Conservation (phyloP, 2,329 filamentous ascomycete genomes). For the Ascochyta clinopodiicola region DNA sequence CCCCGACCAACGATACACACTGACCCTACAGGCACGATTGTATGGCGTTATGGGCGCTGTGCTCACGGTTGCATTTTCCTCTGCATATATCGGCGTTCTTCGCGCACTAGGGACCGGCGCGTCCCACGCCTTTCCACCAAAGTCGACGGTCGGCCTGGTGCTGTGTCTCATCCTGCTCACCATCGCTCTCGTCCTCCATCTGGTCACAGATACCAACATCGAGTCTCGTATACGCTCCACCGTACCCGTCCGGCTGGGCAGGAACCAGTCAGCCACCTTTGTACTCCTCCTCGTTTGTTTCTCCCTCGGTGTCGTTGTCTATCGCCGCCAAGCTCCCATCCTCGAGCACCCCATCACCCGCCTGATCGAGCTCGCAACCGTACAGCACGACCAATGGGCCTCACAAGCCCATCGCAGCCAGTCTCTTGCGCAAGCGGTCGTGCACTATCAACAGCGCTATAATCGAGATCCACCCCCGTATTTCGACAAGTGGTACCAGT, state of each 20-base stretch:
- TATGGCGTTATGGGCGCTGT: slow-evolving; percentile 45
- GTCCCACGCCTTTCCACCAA: slow-evolving; percentile 44
- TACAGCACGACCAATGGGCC: slow-evolving; percentile 58
- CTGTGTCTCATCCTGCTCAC: slow-evolving; percentile 40
- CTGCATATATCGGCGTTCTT: slow-evolving; percentile 44
- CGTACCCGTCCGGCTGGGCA: slow-evolving; percentile 40
- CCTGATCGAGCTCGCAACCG: slow-evolving; percentile 59
- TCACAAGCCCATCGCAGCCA: slow-evolving; percentile 56
- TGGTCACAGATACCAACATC: slow-evolving; percentile 39
- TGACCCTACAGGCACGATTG: slow-evolving; percentile 37
- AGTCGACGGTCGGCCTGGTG: slow-evolving; percentile 39
- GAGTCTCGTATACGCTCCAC: slow-evolving; percentile 37
- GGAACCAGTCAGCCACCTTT: slow-evolving; percentile 40
- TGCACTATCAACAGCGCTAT: slow-evolving; percentile 61
- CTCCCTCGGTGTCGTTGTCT: slow-evolving; percentile 39
- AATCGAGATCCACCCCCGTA: slow-evolving; percentile 63
- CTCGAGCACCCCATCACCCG: slow-evolving; percentile 62
- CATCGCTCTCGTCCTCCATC: slow-evolving; percentile 39
- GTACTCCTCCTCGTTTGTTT: slow-evolving; percentile 52
- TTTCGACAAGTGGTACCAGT: slow-evolving; percentile 67
- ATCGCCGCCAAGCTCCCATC: slow-evolving; percentile 50
- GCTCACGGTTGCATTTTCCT: slow-evolving; percentile 42
- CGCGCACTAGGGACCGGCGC: slow-evolving; percentile 41
- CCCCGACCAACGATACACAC: not conserved
- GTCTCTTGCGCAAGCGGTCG: slow-evolving; percentile 57